These are phyloP conservation scores for Amanita muscaria DNA, from an alignment of 768 basidiomycete species.

Conservation along the genomic window DNA sequence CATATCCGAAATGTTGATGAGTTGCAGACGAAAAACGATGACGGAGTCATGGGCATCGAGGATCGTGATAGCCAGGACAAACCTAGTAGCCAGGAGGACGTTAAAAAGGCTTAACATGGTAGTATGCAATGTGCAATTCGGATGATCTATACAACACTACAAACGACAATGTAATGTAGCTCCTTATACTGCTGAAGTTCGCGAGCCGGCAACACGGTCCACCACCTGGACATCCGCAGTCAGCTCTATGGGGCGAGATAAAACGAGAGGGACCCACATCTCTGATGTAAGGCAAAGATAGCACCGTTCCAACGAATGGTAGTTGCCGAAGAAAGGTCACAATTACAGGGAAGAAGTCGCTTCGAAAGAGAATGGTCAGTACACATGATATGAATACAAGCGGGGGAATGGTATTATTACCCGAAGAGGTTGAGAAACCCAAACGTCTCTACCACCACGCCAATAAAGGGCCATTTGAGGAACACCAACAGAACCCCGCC, in stretches of 20 bases:
- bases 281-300: constrained; percentile 84
- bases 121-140: too few relatives aligned
- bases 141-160: not conserved
- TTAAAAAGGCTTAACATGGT: not conserved
- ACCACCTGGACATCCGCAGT: constrained; percentile 41
- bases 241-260: not conserved
- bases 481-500: constrained; percentile 92
- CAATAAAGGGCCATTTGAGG: constrained; percentile 89
- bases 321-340: constrained; percentile 93
- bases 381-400: not conserved
- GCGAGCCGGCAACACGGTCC: constrained; percentile 73
- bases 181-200: constrained; percentile 57
- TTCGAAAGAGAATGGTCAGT: constrained; percentile 27
- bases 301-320: constrained; percentile 80
- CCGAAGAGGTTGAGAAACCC: constrained; percentile 98
- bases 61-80: constrained; percentile 13
- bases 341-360: constrained; percentile 98
- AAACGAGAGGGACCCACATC: constrained; percentile 42
- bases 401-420: constrained; percentile 29
- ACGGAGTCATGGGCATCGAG: constrained; percentile 7
- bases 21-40: constrained; percentile 14
- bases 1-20: constrained; percentile 41
- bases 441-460: constrained; percentile 89
- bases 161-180: not conserved
- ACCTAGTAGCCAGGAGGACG: not conserved